A percentile compares a stretch with the other conserved stretches of the same genome.
phyloP scores from a whole-genome alignment of 176 grass and related monocot species.

The Melocanna baccifera region DNA sequence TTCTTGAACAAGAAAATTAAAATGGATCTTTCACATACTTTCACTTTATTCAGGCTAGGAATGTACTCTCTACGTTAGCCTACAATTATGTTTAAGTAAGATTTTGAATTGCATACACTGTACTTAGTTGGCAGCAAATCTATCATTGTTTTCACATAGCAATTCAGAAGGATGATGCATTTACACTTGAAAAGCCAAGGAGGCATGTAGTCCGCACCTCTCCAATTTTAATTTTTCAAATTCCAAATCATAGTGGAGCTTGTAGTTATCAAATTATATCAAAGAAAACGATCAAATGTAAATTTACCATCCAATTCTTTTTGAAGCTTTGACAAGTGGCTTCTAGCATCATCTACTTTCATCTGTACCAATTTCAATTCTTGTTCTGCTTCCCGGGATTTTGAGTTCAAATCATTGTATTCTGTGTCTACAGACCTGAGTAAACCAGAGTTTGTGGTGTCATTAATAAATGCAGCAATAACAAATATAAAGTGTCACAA shows the following conservation, averaged over 20 bases:
- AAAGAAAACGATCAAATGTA: constrained; percentile 8
- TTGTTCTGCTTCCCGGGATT: constrained; percentile 79
- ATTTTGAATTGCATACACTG: not conserved
- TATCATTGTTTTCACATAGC: not conserved
- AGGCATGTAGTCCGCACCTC: not conserved
- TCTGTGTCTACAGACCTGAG: constrained; percentile 71
- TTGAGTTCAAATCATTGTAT: constrained; percentile 76
- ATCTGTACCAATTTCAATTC: constrained; percentile 71
- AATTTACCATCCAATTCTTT: constrained; percentile 85
- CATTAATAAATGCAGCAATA: constrained; percentile 33
- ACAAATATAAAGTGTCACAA: not conserved
- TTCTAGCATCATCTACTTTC: constrained; percentile 71
- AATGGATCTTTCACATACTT: constrained; percentile 15
- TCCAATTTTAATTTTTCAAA: not conserved
- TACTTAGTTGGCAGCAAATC: not conserved
- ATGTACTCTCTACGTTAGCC: not conserved
- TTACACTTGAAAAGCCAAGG: not conserved
- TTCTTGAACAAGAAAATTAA: not conserved
- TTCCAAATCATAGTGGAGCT: constrained; percentile 8
- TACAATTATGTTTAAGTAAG: not conserved
- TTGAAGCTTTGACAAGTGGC: constrained; percentile 61
- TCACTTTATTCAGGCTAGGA: constrained; percentile 4
- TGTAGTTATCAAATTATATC: not conserved
- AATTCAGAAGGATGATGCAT: not conserved
- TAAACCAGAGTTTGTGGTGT: not conserved